Evolutionary conservation across 2,329 filamentous ascomycete genomes (phyloP).

Genomic region (Sporothrix phasma): DNA sequence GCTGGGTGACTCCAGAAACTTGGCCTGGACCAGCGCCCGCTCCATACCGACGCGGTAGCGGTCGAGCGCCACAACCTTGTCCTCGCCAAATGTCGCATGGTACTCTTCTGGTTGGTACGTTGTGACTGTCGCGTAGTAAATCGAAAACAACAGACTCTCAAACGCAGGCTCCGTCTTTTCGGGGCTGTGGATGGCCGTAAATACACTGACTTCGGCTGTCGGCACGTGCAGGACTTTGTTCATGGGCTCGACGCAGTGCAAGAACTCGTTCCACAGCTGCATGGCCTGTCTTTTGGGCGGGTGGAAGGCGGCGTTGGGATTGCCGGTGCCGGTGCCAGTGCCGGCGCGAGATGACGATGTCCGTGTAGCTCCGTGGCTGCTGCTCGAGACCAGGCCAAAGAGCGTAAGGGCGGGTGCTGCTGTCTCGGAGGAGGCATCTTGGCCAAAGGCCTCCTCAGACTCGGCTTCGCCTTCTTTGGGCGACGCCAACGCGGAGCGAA

Average conservation of each 20-base stretch:
- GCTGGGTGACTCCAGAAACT: slow-evolving; percentile 19
- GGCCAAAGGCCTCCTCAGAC: background rate
- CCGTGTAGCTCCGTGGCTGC: background rate
- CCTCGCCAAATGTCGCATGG: slow-evolving; percentile 15
- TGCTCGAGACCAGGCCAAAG: slow-evolving; percentile 10
- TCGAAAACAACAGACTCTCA: slow-evolving; percentile 18
- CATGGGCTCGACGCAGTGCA: slow-evolving; percentile 18
- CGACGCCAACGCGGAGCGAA: slow-evolving; percentile 16
- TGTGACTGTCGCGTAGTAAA: slow-evolving; percentile 18
- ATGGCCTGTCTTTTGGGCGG: slow-evolving; percentile 16
- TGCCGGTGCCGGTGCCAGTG: background rate
- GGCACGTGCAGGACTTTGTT: slow-evolving; percentile 21
- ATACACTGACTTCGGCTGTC: slow-evolving; percentile 18
- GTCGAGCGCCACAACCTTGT: slow-evolving; percentile 14
- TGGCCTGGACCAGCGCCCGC: slow-evolving; percentile 16
- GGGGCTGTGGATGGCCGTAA: slow-evolving; percentile 17
- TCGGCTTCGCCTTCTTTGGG: slow-evolving; percentile 11
- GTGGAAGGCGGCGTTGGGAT: slow-evolving; percentile 3
- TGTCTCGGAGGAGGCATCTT: background rate
- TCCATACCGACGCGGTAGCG: slow-evolving; percentile 19
- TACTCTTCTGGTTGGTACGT: slow-evolving; percentile 17
- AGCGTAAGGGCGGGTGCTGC: slow-evolving; percentile 11
- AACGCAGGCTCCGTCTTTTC: slow-evolving; percentile 6
- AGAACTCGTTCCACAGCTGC: slow-evolving; percentile 19
- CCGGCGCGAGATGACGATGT: background rate